Percentiles rank a stretch among this genome's conserved stretches.
Conservation (phyloP, 169 alveolate species). For the Neospora caninum region DNA sequence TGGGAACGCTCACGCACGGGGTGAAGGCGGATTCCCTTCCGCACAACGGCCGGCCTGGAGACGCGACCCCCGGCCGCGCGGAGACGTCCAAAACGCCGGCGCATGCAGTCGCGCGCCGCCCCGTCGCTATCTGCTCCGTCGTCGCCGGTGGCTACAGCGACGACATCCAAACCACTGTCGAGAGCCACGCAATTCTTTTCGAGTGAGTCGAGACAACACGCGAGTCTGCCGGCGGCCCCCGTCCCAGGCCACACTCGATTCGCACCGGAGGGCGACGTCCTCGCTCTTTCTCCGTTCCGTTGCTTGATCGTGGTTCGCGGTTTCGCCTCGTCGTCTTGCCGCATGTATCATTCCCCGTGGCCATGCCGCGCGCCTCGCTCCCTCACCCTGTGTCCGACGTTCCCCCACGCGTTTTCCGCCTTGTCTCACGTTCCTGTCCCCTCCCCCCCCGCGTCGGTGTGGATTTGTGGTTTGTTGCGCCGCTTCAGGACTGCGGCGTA, state of each 20-base stretch:
- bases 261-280: too few relatives aligned
- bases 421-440: too few relatives aligned
- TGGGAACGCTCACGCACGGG: neutral
- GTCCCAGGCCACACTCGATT: too few relatives aligned
- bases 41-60: neutral
- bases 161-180: neutral
- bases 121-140: conserved; percentile 32
- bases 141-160: conserved; percentile 37
- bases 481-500: neutral
- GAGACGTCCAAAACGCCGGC: neutral
- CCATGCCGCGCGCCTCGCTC: too few relatives aligned
- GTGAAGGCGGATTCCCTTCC: neutral
- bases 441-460: too few relatives aligned
- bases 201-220: conserved; percentile 15
- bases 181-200: neutral
- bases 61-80: neutral
- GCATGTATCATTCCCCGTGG: too few relatives aligned
- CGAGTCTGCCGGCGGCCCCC: neutral
- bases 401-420: too few relatives aligned
- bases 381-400: too few relatives aligned
- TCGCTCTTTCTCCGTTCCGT: too few relatives aligned
- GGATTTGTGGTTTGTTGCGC: neutral
- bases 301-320: too few relatives aligned
- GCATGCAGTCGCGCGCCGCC: neutral
- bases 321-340: too few relatives aligned